These are phyloP conservation scores for Thuidium tamariscinum DNA, from an alignment of 225 moss, liverwort and hornwort species.

Conservation along the genomic window DNA sequence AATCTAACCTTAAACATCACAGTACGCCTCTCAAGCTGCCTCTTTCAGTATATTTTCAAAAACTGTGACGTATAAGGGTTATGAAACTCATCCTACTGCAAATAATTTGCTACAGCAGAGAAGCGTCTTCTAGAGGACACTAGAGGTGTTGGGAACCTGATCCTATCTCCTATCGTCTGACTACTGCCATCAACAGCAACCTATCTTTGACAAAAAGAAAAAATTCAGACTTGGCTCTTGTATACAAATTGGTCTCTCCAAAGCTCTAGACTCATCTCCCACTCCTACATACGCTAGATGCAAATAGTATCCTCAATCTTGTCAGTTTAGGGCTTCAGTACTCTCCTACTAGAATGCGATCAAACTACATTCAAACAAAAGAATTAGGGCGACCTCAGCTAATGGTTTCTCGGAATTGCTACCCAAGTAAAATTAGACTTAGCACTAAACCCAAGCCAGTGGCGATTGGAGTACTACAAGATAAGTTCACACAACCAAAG, in stretches of 20 bases:
- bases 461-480: neutral
- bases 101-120: neutral
- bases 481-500: neutral
- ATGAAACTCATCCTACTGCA: neutral
- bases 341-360: neutral
- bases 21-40: neutral
- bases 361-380: neutral
- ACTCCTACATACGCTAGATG: neutral
- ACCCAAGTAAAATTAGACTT: neutral
- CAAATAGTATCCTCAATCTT: neutral
- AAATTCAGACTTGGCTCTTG: neutral
- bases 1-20: neutral
- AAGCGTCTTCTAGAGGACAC: neutral
- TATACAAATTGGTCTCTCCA: neutral
- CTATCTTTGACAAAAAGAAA: neutral
- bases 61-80: no score
- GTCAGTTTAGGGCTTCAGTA: neutral
- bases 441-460: neutral
- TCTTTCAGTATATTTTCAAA: neutral
- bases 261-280: neutral
- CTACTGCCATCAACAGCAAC: neutral
- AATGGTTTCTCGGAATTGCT: neutral
- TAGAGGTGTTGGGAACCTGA: neutral
- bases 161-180: neutral
- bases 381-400: neutral